Conservation (phyloP, 306 rosid species). For the Styphnolobium japonicum region DNA sequence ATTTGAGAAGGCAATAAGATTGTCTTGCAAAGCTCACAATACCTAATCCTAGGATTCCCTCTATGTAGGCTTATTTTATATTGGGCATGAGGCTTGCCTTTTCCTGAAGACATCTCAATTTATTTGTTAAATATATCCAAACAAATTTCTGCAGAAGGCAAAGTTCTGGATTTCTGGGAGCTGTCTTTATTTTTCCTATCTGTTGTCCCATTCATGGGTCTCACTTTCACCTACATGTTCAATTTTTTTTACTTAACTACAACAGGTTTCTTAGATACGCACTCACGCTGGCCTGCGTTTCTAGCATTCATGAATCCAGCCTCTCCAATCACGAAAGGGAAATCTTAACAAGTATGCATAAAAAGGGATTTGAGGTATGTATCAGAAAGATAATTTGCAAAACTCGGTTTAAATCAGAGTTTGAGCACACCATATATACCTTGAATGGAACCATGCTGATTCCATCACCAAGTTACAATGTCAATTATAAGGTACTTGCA, state of each 20-base stretch:
- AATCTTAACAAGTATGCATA: conserved; percentile 16
- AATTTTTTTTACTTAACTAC: neutral
- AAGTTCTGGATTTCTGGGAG: conserved; percentile 33
- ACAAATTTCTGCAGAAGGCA: conserved; percentile 21
- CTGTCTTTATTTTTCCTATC: neutral
- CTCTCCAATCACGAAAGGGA: conserved; percentile 23
- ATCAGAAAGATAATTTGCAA: conserved; percentile 29
- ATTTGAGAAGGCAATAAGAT: conserved; percentile 35
- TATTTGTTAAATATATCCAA: conserved; percentile 19
- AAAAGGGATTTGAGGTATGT: conserved; percentile 16
- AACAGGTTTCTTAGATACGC: neutral
- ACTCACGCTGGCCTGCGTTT: neutral
- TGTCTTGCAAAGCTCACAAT: conserved; percentile 28
- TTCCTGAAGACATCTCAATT: conserved; percentile 16
- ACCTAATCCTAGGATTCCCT: conserved; percentile 55
- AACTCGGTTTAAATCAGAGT: neutral
- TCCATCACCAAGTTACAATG: conserved; percentile 44
- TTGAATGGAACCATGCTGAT: conserved; percentile 22
- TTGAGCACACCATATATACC: conserved; percentile 2
- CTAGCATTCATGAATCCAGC: conserved; percentile 17
- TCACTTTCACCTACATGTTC: conserved; percentile 10
- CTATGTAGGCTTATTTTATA: conserved; percentile 30
- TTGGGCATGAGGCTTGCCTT: conserved; percentile 23
- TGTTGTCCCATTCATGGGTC: conserved; percentile 31
- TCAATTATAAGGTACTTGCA: conserved; percentile 46